Base-by-base conservation (phyloP, 2,329 filamentous ascomycete species). In the Pestalotiopsis sp. region DNA sequence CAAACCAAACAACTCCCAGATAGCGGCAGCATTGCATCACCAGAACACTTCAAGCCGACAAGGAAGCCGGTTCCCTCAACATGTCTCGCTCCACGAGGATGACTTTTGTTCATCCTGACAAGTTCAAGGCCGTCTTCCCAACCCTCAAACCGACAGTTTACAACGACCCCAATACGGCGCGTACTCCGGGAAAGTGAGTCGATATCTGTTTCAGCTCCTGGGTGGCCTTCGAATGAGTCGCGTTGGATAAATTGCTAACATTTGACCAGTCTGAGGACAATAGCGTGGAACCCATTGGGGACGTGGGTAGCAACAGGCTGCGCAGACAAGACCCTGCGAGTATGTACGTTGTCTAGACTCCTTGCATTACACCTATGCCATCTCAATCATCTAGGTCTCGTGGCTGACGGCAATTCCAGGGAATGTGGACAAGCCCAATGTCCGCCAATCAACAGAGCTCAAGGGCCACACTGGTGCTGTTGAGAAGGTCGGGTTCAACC, bases 231-330 rank as follows among this genome's bases (percentile, higher is more conserved):
- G 9, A 9, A 9, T 36, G 31, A 36, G 31, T 6, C 31, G 31
- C 31, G 31, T 36, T 9, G 31, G 31, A 36, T 72, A 41, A 61
- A 36, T 39, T 68, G 67, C 72, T 27, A 12, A 59, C 7, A 14
- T 27, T 36, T 9, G 13, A 27, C 20, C 68, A 94, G 91, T 71
- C 86, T 97, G 68, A 90, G 93, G 56, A 91, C 92, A 1, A 91
- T 98, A 72, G 91, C 93, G 52, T 98, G 95, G 95, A 97, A 95
- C 72, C 93, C 95, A 0, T 85, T 93, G 0, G 94, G 95, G 41
- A 92, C 89, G 9, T 85, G 96, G 69, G 90, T 98, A 70, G 95
- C 95, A 0, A 97, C 95, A 0, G 94, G 94, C 3, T 88, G 91
- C 5, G 83, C 86, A 27, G 91, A 94, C 76, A 89, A 87, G 73